Percentiles rank a stretch among this genome's conserved stretches.
Evolutionary conservation across 2,329 filamentous ascomycete species (phyloP).

Genomic region (Massarina eburnea): DNA sequence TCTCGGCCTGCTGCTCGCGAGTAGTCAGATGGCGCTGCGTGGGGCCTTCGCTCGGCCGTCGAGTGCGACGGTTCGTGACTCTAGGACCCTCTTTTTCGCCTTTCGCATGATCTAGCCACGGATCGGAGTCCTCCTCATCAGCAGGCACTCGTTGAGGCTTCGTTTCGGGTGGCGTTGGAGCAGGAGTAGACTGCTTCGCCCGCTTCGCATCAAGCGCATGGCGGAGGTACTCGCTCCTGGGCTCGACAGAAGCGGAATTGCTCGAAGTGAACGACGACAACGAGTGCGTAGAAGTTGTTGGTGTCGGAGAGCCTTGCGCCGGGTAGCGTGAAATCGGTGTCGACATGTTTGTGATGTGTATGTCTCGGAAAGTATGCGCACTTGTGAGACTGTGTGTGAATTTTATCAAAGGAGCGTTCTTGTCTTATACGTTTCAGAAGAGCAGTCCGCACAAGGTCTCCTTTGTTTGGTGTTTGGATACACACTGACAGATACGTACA

Average conservation of each 20-base stretch:
- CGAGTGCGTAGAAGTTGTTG: conserved; percentile 19
- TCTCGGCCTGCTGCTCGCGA: conserved; percentile 30
- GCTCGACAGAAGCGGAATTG: conserved; percentile 22
- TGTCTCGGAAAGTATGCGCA: background rate
- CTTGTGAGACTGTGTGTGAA: background rate
- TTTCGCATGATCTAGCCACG: conserved; percentile 32
- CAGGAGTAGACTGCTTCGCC: conserved; percentile 24
- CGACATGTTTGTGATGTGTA: conserved; percentile 19
- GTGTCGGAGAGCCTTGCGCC: conserved; percentile 16
- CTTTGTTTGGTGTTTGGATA: background rate
- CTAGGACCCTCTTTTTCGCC: conserved; percentile 21
- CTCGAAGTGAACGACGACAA: conserved; percentile 14
- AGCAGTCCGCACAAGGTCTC: background rate
- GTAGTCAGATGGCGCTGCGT: conserved; percentile 29
- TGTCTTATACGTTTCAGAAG: background rate
- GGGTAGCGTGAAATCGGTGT: conserved; percentile 21
- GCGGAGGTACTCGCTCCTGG: conserved; percentile 38
- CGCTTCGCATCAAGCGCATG: conserved; percentile 35
- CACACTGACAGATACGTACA: background rate
- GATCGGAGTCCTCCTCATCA: conserved; percentile 28
- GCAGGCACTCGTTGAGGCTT: conserved; percentile 15
- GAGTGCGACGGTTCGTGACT: conserved; percentile 20
- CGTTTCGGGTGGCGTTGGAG: conserved; percentile 8
- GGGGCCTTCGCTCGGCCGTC: conserved; percentile 27
- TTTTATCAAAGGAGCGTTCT: background rate